These are phyloP conservation scores for Silene latifolia DNA, from an alignment of 148 eudicot genomes.

Conservation along the genomic window DNA sequence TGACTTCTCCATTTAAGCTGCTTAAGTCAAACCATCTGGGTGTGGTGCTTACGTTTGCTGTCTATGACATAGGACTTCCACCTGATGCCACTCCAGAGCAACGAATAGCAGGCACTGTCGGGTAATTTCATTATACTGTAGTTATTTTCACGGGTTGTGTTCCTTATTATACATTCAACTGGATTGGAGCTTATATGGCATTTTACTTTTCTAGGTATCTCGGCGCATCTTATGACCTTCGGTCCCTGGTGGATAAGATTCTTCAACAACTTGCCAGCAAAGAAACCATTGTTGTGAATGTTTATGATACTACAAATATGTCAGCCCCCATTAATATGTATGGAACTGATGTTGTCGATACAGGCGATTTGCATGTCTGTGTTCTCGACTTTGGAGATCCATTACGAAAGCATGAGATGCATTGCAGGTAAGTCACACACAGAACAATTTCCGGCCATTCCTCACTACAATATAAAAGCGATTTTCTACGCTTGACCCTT, in stretches of 20 bases:
- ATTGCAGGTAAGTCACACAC: constrained; percentile 61
- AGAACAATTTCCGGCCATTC: not conserved
- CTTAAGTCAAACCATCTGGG: constrained; percentile 89
- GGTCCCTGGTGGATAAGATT: constrained; percentile 84
- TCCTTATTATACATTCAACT: not conserved
- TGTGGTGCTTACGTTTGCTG: constrained; percentile 92
- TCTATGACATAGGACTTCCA: constrained; percentile 60
- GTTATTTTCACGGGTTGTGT: constrained; percentile 11
- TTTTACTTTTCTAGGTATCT: constrained; percentile 53
- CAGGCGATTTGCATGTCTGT: constrained; percentile 61
- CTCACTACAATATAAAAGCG: not conserved
- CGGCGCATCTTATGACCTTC: constrained; percentile 89
- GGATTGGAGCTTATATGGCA: not conserved
- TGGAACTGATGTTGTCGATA: constrained; percentile 56
- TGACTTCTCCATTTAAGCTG: constrained; percentile 81
- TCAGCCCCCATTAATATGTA: constrained; percentile 68
- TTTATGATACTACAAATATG: constrained; percentile 71
- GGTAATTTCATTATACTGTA: constrained; percentile 39
- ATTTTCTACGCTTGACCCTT: no score
- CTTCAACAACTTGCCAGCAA: constrained; percentile 95
- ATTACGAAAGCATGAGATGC: constrained; percentile 86
- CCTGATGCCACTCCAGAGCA: constrained; percentile 64
- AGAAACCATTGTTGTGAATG: constrained; percentile 83
- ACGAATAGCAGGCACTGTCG: constrained; percentile 73
- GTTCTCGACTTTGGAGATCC: constrained; percentile 95